Evolutionary conservation across 1,284 basidiomycete genomes (phyloP).

Genomic region (Earliella scabrosa): DNA sequence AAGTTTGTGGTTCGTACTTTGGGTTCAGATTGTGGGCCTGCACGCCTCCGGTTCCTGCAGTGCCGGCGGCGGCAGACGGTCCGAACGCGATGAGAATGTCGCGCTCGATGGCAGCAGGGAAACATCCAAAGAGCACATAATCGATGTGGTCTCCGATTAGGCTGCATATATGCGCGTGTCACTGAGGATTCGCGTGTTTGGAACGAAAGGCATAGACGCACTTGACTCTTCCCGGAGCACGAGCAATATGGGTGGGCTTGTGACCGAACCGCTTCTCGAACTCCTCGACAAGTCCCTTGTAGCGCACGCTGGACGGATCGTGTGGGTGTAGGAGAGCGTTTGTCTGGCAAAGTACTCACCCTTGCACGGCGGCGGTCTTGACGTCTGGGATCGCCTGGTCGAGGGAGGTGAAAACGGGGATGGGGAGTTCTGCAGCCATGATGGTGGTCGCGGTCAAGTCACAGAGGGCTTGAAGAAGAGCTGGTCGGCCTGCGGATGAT

Average conservation of each 20-base stretch:
- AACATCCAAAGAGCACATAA: constrained; percentile 80
- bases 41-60: constrained; percentile 42
- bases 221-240: constrained; percentile 89
- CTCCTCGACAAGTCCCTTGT: constrained; percentile 64
- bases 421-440: constrained; percentile 63
- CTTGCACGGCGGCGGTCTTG: constrained; percentile 61
- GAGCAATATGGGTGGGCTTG: constrained; percentile 70
- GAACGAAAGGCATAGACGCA: constrained; percentile 31
- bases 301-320: constrained; percentile 49
- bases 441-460: constrained; percentile 1
- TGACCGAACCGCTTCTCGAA: constrained; percentile 71
- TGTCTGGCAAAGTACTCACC: constrained; percentile 37
- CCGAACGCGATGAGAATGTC: constrained; percentile 86
- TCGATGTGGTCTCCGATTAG: constrained; percentile 85
- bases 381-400: constrained; percentile 62
- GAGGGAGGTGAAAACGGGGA: constrained; percentile 69
- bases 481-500: neutral
- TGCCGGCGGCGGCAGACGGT: constrained; percentile 37
- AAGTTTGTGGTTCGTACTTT: constrained; percentile 62
- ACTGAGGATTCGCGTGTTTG: too few relatives aligned
- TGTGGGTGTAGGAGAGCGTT: neutral
- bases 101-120: constrained; percentile 84
- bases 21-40: constrained; percentile 67
- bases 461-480: neutral
- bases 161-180: constrained; percentile 8